A percentile compares a stretch with the other conserved stretches of the same genome.
Conservation (phyloP, 2,329 filamentous ascomycete species). For the Grosmannia serpens region DNA sequence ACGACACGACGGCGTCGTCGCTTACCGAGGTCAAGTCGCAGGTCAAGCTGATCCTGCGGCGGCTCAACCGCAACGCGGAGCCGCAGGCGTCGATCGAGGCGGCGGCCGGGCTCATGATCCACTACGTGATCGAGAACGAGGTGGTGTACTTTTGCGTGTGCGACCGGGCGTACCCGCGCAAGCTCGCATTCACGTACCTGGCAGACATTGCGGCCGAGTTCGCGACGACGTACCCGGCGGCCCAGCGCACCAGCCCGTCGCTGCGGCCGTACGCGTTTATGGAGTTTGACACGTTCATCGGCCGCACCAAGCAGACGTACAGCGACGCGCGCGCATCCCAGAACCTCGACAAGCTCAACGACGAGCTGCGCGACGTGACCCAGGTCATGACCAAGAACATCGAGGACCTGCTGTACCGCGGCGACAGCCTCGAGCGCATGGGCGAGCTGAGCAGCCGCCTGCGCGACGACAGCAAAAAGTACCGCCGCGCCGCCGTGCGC, state of each 20-base stretch:
- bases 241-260: conserved; percentile 60
- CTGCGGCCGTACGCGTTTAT: conserved; percentile 92
- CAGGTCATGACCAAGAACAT: conserved; percentile 99
- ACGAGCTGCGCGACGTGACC: conserved; percentile 93
- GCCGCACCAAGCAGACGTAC: conserved; percentile 85
- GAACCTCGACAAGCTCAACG: conserved; percentile 91
- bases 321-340: conserved; percentile 82
- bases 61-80: conserved; percentile 79
- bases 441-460: conserved; percentile 82
- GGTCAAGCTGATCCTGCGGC: conserved; percentile 79
- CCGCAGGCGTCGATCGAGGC: conserved; percentile 87
- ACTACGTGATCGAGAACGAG: conserved; percentile 76
- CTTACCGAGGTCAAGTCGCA: conserved; percentile 83
- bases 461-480: conserved; percentile 89
- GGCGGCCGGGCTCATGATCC: conserved; percentile 58
- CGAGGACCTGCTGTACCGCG: conserved; percentile 89
- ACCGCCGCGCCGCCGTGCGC: conserved; percentile 78
- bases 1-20: conserved; percentile 64
- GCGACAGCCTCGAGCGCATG: conserved; percentile 92
- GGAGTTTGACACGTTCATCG: conserved; percentile 96
- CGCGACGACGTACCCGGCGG: conserved; percentile 64
- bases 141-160: conserved; percentile 90
- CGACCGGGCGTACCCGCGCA: conserved; percentile 88
- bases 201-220: conserved; percentile 87
- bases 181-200: conserved; percentile 97